phyloP scores from a whole-genome alignment of 2,329 filamentous ascomycete species.

The Aspergillus felis region DNA sequence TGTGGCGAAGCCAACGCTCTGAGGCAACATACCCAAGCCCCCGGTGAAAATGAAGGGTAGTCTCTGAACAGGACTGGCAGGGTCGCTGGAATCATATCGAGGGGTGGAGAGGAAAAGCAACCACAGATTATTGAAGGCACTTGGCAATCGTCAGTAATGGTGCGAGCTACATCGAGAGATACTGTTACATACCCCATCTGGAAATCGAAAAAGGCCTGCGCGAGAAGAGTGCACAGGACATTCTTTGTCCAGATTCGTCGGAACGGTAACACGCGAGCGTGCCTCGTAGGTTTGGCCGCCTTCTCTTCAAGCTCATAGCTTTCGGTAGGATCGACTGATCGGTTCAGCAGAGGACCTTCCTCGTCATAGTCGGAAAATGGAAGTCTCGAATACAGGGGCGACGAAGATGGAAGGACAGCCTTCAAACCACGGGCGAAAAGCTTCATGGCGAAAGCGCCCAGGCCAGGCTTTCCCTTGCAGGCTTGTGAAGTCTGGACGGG shows the following conservation, averaged over 20 bases:
- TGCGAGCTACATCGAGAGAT: background rate
- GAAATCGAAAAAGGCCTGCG: slow-evolving; percentile 68
- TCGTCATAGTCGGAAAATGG: slow-evolving; percentile 36
- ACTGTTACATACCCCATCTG: slow-evolving; percentile 50
- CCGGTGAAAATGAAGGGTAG: slow-evolving; percentile 61
- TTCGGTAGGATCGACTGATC: slow-evolving; percentile 27
- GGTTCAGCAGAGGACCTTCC: slow-evolving; percentile 30
- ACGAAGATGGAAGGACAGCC: slow-evolving; percentile 25
- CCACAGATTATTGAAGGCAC: slow-evolving; percentile 73
- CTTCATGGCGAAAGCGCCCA: slow-evolving; percentile 34
- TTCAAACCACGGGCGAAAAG: slow-evolving; percentile 25
- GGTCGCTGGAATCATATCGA: slow-evolving; percentile 46
- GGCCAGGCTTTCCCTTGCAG: slow-evolving; percentile 46
- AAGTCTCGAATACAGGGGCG: slow-evolving; percentile 30
- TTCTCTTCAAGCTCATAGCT: slow-evolving; percentile 38
- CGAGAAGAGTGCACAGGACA: slow-evolving; percentile 55
- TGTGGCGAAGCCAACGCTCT: slow-evolving; percentile 69
- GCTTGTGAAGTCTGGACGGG: slow-evolving; percentile 44
- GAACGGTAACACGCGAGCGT: slow-evolving; percentile 46
- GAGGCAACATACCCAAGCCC: slow-evolving; percentile 67
- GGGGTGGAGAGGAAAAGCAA: slow-evolving; percentile 73
- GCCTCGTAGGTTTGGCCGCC: slow-evolving; percentile 28
- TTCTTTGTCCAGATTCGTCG: slow-evolving; percentile 53
- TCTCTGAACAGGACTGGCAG: slow-evolving; percentile 38
- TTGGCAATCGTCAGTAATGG: slow-evolving; percentile 22